Evolutionary conservation across 2,329 filamentous ascomycete genomes (phyloP).

Genomic region (Exophiala lecanii-corni): DNA sequence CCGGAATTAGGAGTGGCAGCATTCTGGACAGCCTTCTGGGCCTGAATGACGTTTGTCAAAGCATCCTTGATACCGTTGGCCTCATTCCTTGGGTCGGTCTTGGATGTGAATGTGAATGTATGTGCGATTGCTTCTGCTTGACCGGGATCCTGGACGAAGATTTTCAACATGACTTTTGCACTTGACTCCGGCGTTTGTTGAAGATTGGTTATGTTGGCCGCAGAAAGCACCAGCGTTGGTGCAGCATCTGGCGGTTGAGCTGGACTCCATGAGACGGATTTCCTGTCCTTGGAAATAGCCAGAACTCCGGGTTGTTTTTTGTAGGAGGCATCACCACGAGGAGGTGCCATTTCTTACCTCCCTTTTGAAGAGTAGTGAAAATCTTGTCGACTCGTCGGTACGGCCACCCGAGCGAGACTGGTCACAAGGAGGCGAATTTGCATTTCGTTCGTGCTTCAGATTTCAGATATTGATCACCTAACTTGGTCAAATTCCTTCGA

Average conservation of each 20-base stretch:
- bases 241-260: conserved; percentile 56
- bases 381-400: conserved; percentile 1
- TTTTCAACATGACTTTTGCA: conserved; percentile 88
- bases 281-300: conserved; percentile 67
- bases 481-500: neutral
- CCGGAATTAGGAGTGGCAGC: conserved; percentile 33
- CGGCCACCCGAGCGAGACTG: conserved; percentile 4
- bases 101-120: conserved; percentile 84
- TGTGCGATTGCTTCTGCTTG: conserved; percentile 63
- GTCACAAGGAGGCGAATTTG: conserved; percentile 7
- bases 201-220: conserved; percentile 80
- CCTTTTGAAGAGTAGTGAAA: neutral
- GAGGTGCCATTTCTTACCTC: conserved; percentile 50
- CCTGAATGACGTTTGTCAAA: conserved; percentile 71
- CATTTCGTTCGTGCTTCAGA: conserved; percentile 8
- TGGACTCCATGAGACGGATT: conserved; percentile 76
- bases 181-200: conserved; percentile 89
- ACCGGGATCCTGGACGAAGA: conserved; percentile 67
- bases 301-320: conserved; percentile 95
- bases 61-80: conserved; percentile 80
- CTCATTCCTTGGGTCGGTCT: conserved; percentile 69
- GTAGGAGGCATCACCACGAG: conserved; percentile 68
- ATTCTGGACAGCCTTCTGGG: conserved; percentile 52
- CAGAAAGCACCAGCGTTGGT: conserved; percentile 62
- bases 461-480: neutral